Evolutionary conservation across 306 rosid genomes (phyloP).

Genomic region (Trichosanthes truncata): DNA sequence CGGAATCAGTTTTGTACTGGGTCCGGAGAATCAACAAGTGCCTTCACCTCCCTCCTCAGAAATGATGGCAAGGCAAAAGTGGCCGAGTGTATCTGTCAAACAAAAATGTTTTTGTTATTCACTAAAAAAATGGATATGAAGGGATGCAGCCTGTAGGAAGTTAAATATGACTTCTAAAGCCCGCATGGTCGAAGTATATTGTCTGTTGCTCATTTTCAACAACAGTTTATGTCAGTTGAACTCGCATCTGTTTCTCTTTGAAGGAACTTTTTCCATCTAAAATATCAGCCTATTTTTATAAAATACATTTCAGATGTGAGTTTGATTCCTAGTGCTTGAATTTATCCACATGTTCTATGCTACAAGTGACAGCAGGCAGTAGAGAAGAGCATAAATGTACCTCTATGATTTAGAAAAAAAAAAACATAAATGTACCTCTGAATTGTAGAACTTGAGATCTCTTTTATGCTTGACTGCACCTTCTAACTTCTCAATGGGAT

Average conservation of each 20-base stretch:
- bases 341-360: background rate
- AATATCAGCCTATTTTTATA: background rate
- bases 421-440: constrained; percentile 43
- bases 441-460: constrained; percentile 78
- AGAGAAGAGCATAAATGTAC: constrained; percentile 14
- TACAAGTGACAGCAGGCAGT: background rate
- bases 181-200: background rate
- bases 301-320: background rate
- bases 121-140: background rate
- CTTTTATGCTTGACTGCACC: constrained; percentile 52
- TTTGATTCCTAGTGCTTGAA: background rate
- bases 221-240: background rate
- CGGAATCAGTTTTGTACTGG: background rate
- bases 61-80: constrained; percentile 67
- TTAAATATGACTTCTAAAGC: background rate
- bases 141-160: background rate
- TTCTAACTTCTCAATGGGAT: constrained; percentile 70
- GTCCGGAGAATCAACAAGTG: constrained; percentile 15
- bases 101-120: background rate
- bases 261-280: background rate
- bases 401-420: constrained; percentile 13
- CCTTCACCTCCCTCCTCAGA: constrained; percentile 51
- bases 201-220: background rate
- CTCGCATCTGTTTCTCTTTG: background rate
- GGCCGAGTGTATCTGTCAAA: constrained; percentile 65